Evolutionary conservation across 2,329 filamentous ascomycete genomes (phyloP), one percentile per base, ranked within the genome.

Genomic region (Teratosphaeriaceae sp.): DNA sequence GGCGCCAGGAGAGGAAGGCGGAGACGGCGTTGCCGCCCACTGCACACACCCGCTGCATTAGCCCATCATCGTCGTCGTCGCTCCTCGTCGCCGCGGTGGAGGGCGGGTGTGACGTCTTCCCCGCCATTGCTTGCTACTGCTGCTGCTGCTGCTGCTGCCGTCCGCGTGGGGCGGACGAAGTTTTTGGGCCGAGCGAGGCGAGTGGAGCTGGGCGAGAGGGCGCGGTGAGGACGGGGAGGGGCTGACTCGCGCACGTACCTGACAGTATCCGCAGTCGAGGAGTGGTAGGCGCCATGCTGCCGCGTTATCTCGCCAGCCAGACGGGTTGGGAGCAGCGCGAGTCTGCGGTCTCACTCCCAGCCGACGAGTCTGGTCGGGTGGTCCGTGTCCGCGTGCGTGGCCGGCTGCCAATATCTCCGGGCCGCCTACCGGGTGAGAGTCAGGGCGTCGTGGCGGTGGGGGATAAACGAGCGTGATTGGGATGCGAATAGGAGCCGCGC

Each of bases 21-120:
- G 90, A 96, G 49, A 95, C 88, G 50, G 89, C 86, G 74, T 98
- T 98, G 57, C 92, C 89, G 71, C 92, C 92, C 59, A 98, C 92
- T 97, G 78, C 67, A 73, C 79, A 83, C 47, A 79, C 48, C 43
- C 46, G 52, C 42, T 47, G 46, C 48, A 57, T 67, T 49, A 68
- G 63, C 51, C 18, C 15, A 26, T 39, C 37, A 15, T 39, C 37
- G 23, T 44, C 43, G 42, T 43, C 26, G 22, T 56, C 60, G 47
- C 34, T 34, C 30, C 41, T 46, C 43, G 30, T 43, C 34, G 35
- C 21, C 9, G 31, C 42, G 26, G 40, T 40, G 21, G 20, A 22
- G 43, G 36, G 38, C 19, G 43, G 35, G 41, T 5, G 35, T 26
- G 22, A 38, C 12, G 22, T 38, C 19, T 11, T 16, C 24, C 35